Evolutionary conservation across 345 rosid genomes (phyloP).

Genomic region (Bretschneidera sinensis): DNA sequence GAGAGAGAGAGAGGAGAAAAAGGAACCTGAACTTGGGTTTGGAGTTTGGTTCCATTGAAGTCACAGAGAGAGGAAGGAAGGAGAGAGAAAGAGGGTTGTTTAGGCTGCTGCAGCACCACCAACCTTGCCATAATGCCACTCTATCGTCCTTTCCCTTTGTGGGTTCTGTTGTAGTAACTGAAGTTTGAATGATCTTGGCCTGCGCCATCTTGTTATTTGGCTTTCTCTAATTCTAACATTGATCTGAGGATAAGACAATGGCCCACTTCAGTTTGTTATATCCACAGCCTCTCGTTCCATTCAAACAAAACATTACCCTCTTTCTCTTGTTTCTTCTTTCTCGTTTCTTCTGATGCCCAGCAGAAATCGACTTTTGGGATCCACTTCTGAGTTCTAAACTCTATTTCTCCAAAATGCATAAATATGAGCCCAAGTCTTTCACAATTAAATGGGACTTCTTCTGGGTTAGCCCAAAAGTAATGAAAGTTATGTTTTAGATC

Average conservation of each 20-base stretch:
- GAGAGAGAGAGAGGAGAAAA: not conserved
- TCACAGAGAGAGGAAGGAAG: conserved; percentile 80
- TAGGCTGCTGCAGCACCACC: conserved; percentile 63
- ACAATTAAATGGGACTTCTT: too few species aligned
- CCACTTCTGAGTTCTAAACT: too few species aligned
- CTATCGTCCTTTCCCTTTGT: conserved; percentile 1
- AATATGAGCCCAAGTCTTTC: too few species aligned
- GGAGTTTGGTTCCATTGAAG: conserved; percentile 80
- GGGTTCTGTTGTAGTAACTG: conserved; percentile 7
- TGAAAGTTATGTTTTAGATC: too few species aligned
- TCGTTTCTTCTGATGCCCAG: too few species aligned
- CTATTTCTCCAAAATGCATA: too few species aligned
- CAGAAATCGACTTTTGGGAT: too few species aligned
- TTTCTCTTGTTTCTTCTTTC: too few species aligned
- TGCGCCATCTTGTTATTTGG: conserved; percentile 9
- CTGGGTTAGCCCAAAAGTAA: too few species aligned
- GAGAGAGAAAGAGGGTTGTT: conserved; percentile 60
- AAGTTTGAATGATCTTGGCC: conserved; percentile 11
- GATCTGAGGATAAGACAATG: conserved; percentile 35
- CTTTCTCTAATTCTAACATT: not conserved
- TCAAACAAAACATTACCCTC: too few species aligned
- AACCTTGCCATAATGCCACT: conserved; percentile 53
- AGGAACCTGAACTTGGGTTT: conserved; percentile 58
- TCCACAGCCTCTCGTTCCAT: conserved; percentile 21
- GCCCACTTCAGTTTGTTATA: conserved; percentile 19